Conservation (phyloP, 495 filamentous ascomycete species). For the Thozetella sp. region DNA sequence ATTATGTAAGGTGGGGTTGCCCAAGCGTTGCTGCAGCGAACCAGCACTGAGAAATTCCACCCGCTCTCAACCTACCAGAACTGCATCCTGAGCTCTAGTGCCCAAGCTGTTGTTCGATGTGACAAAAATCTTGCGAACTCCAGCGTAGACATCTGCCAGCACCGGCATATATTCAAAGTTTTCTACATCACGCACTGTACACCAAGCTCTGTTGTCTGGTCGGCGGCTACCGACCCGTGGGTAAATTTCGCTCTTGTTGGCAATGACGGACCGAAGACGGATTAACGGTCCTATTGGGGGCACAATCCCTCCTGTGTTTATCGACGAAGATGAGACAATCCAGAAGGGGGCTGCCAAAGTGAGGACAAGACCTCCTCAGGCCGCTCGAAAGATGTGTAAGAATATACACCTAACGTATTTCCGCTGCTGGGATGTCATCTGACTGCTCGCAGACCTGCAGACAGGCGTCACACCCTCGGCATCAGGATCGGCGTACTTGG, state of each 20-base stretch:
- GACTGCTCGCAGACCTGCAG: slow-evolving; percentile 67
- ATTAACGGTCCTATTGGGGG: slow-evolving; percentile 85
- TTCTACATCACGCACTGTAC: slow-evolving; percentile 5
- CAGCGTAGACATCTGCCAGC: slow-evolving; percentile 1
- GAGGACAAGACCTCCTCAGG: slow-evolving; percentile 49
- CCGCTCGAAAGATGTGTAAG: slow-evolving; percentile 84
- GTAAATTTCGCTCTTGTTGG: slow-evolving; percentile 9
- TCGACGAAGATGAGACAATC: slow-evolving; percentile 35
- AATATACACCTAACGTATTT: slow-evolving; percentile 6
- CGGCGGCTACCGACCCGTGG: too few species aligned
- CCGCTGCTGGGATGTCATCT: slow-evolving; percentile 12
- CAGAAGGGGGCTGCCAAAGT: slow-evolving; percentile 43
- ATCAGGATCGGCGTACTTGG: slow-evolving; percentile 91
- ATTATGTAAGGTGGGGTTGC: slow-evolving; percentile 1
- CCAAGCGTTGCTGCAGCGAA: background rate
- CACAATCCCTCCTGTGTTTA: slow-evolving; percentile 75
- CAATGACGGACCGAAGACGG: slow-evolving; percentile 84
- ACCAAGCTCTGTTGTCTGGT: too few species aligned
- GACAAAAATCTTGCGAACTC: slow-evolving; percentile 9
- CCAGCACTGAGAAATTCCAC: background rate
- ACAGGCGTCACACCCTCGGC: slow-evolving; percentile 92
- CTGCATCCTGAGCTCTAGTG: too few species aligned
- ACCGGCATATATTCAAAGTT: background rate
- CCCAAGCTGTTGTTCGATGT: slow-evolving; percentile 4
- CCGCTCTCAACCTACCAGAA: background rate